phyloP scores from a whole-genome alignment of 2,329 filamentous ascomycete species.

The Purpureocillium takamizusanense region DNA sequence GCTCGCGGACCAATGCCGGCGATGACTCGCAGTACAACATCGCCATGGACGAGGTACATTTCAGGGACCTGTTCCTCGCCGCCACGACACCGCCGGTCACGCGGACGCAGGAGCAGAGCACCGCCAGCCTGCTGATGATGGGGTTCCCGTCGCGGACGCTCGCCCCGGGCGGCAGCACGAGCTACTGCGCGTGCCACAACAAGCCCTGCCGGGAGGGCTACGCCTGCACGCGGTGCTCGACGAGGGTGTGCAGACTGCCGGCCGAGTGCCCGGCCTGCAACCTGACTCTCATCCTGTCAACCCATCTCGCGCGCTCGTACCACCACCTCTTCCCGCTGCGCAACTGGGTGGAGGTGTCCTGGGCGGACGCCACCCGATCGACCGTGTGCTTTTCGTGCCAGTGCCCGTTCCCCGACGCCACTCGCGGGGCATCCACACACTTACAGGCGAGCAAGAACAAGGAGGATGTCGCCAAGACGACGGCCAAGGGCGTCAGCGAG shows the following conservation, averaged over 20 bases:
- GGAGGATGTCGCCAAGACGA: constrained; percentile 13
- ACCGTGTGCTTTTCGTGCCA: constrained; percentile 72
- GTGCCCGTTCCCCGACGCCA: constrained; percentile 52
- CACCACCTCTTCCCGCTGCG: constrained; percentile 85
- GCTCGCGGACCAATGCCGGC: constrained; percentile 76
- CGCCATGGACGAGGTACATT: constrained; percentile 68
- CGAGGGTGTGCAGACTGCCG: constrained; percentile 83
- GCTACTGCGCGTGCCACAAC: constrained; percentile 86
- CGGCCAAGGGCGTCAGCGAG: constrained; percentile 63
- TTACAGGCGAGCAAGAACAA: constrained; percentile 13
- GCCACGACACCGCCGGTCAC: constrained; percentile 85
- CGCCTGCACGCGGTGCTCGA: constrained; percentile 76
- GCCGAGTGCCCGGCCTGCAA: constrained; percentile 87
- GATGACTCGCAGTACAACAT: constrained; percentile 71
- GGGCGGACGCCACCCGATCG: constrained; percentile 58
- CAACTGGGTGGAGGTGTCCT: constrained; percentile 86
- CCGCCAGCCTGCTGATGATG: constrained; percentile 81
- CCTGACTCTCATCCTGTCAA: constrained; percentile 87
- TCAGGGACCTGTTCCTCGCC: constrained; percentile 78
- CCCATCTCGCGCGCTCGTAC: constrained; percentile 85
- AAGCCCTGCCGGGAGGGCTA: constrained; percentile 78
- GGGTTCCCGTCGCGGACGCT: constrained; percentile 86
- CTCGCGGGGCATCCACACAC: not conserved
- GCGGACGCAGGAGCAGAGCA: constrained; percentile 49
- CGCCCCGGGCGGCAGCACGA: constrained; percentile 53